A percentile compares a stretch with the other conserved stretches of the same genome.
Evolutionary conservation across 129 eudicot genomes (phyloP).

Genomic region (Saposhnikovia divaricata): DNA sequence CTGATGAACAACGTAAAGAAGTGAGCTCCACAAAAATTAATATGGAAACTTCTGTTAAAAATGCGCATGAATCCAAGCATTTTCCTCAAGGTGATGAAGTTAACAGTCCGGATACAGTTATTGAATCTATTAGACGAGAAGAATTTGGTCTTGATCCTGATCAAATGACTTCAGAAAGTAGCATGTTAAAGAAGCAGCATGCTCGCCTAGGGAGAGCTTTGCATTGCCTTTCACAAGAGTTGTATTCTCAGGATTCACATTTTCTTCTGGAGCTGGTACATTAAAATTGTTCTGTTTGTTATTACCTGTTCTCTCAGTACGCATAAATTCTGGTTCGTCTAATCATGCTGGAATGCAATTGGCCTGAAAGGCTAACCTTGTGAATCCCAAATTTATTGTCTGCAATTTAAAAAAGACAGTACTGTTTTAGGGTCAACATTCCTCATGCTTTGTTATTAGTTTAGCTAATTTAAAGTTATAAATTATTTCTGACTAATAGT

Average conservation of each 20-base stretch:
- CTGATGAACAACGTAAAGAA: slow-evolving; percentile 16
- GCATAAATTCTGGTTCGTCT: neutral
- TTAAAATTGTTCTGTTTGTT: neutral
- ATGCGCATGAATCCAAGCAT: slow-evolving; percentile 13
- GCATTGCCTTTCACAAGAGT: slow-evolving; percentile 88
- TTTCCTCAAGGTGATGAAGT: slow-evolving; percentile 21
- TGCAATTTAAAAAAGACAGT: neutral
- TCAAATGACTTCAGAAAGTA: slow-evolving; percentile 41
- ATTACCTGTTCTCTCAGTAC: neutral
- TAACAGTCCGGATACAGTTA: slow-evolving; percentile 34
- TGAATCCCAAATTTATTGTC: neutral
- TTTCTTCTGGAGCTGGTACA: slow-evolving; percentile 88
- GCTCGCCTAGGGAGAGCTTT: slow-evolving; percentile 98
- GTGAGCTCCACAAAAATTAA: slow-evolving; percentile 3
- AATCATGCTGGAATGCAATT: neutral
- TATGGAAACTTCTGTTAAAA: slow-evolving; percentile 13
- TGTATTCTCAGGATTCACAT: slow-evolving; percentile 93
- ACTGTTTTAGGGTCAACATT: neutral
- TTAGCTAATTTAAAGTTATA: neutral
- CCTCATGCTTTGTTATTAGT: neutral
- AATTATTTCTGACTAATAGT: neutral
- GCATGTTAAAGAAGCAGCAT: slow-evolving; percentile 79
- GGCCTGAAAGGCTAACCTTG: neutral
- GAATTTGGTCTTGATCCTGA: slow-evolving; percentile 78
- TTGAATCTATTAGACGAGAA: slow-evolving; percentile 72